Percentiles rank a stretch among this genome's conserved stretches.
These are phyloP conservation scores for Nidularia sp. DNA, from an alignment of 768 basidiomycete genomes.

Conservation along the genomic window DNA sequence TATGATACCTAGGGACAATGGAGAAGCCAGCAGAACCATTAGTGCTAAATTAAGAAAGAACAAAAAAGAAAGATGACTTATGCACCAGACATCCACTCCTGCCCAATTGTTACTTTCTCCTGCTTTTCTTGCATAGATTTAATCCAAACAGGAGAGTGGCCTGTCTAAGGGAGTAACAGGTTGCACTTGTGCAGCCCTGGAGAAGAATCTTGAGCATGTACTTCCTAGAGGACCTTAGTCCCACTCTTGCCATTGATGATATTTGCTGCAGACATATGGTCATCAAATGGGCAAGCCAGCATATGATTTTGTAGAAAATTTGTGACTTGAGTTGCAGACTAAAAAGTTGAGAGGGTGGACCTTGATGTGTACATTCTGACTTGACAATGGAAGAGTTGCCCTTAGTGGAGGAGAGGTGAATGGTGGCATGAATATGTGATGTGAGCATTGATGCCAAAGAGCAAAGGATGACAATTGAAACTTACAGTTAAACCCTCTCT, in stretches of 20 bases:
- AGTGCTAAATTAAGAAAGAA: too few species aligned
- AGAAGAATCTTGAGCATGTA: constrained; percentile 9
- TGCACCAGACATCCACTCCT: constrained; percentile 42
- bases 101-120: constrained; percentile 19
- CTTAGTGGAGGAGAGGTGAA: constrained; percentile 50
- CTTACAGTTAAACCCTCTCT: constrained; percentile 49
- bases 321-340: constrained; percentile 90
- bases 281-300: constrained; percentile 81
- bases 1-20: too few species aligned
- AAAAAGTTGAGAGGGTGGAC: constrained; percentile 86
- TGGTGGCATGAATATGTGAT: constrained; percentile 28
- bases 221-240: constrained; percentile 46
- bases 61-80: constrained; percentile 10
- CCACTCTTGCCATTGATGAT: constrained; percentile 27
- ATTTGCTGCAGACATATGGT: constrained; percentile 59
- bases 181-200: constrained; percentile 44
- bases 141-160: constrained; percentile 73
- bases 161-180: constrained; percentile 58
- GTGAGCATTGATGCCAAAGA: too few species aligned
- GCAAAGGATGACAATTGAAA: too few species aligned
- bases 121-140: constrained; percentile 48
- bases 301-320: constrained; percentile 84
- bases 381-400: constrained; percentile 71
- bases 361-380: constrained; percentile 65
- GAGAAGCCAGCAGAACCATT: too few species aligned